Evolutionary conservation across 371 early-diverging fungal species (phyloP), one percentile per base, ranked within the genome.

Genomic region (Mortierella sp.): DNA sequence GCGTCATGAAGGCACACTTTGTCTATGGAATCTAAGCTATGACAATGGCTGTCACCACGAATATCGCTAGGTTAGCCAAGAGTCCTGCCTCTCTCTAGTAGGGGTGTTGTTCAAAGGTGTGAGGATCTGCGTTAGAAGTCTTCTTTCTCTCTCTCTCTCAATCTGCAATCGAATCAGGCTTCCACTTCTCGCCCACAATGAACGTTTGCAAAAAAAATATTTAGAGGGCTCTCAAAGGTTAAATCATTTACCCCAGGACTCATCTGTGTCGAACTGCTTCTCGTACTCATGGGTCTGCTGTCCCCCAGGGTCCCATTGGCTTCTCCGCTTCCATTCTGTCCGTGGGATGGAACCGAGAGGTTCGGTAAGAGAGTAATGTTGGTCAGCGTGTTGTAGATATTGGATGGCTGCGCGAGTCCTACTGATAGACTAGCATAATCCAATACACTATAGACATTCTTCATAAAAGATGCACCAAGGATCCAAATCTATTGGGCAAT

Each of bases 321-420:
- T 3, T 28, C 63, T 6, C 50, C 51, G n/a, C n/a, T n/a, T 1
- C 57, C 64, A 18, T 60, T 60, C 28, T 69, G 53, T 18, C 70
- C 75, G 15, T 57, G 62, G 1, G 71, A 64, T 9, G 64, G 43
- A 16, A 50, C 68, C 14, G 77, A 77, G 29, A 77, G 50, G 26
- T 77, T 77, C 25, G 77, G 77, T 16, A 77, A 53, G 1, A 68
- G 23, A 4, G 77, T 77, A 16, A 72, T 51, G 48, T 77, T 77
- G 18, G 77, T 50, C 37, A 77, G 57, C 1, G 77, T 52, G 57
- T 77, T 77, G 68, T 77, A 77, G 29, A 77, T 7, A 37, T 77
- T 77, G 7, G 77, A 77, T 1, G 77, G 77, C 7, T 77, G 77
- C n/a, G 77, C 77, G 50, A 77, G 65, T 4, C 77, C 77, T 25